Evolutionary conservation across 2,329 filamentous ascomycete species (phyloP).

Genomic region (Fusarium nurragi): DNA sequence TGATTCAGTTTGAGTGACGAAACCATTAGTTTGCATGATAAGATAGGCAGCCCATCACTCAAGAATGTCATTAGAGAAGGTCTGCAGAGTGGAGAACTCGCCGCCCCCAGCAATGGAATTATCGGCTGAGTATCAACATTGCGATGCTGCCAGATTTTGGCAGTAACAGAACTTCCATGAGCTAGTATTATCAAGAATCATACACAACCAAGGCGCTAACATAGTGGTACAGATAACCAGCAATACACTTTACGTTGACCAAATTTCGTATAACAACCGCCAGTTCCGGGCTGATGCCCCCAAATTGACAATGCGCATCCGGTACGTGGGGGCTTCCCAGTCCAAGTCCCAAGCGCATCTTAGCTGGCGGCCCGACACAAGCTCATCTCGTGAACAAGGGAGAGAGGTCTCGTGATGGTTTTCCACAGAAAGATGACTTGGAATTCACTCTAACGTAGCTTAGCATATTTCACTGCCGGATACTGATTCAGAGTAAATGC

Average conservation of each 20-base stretch:
- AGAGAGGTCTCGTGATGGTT: constrained; percentile 30
- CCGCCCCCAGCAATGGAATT: constrained; percentile 4
- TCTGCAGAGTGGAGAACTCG: constrained; percentile 28
- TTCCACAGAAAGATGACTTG: constrained; percentile 18
- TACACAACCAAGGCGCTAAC: background rate
- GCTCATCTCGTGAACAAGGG: constrained; percentile 23
- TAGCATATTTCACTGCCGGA: background rate
- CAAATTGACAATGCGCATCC: constrained; percentile 5
- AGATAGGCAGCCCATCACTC: constrained; percentile 22
- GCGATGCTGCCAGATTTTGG: background rate
- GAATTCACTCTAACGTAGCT: background rate
- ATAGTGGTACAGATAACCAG: background rate
- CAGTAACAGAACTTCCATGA: background rate
- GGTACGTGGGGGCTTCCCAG: constrained; percentile 22
- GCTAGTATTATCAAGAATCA: too few relatives aligned
- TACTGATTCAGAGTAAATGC: constrained; percentile 5
- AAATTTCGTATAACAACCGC: constrained; percentile 10
- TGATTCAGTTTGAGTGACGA: constrained; percentile 21
- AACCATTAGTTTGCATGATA: constrained; percentile 29
- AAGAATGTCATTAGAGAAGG: constrained; percentile 13
- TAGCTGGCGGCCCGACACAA: constrained; percentile 27
- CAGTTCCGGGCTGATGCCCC: constrained; percentile 6
- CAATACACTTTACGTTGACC: background rate
- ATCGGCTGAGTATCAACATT: constrained; percentile 3
- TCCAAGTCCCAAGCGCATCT: constrained; percentile 19